phyloP scores from a whole-genome alignment of 768 basidiomycete genomes.

The Collybia nuda region DNA sequence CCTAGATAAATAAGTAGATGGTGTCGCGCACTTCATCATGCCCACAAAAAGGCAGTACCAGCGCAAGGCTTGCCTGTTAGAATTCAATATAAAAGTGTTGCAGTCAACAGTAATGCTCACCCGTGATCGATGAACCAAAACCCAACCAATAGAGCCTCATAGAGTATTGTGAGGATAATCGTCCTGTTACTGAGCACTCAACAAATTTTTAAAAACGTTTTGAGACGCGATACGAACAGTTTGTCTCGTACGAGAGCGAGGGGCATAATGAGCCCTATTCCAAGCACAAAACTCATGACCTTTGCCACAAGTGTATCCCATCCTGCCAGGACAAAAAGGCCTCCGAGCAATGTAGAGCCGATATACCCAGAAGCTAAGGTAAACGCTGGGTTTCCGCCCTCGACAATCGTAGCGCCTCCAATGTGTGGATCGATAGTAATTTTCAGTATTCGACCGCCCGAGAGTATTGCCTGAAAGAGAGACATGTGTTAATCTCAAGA shows the following conservation, averaged over 20 bases:
- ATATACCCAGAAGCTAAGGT: conserved; percentile 81
- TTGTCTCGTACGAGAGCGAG: conserved; percentile 87
- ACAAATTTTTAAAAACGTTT: not conserved
- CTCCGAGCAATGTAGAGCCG: conserved; percentile 81
- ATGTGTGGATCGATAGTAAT: conserved; percentile 84
- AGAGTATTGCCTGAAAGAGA: conserved; percentile 61
- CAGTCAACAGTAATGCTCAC: conserved; percentile 40
- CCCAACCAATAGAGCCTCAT: conserved; percentile 85
- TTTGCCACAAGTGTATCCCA: conserved; percentile 92
- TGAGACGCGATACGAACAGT: conserved; percentile 52
- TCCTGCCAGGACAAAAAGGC: conserved; percentile 78
- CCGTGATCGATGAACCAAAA: conserved; percentile 96
- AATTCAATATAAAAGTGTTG: not conserved
- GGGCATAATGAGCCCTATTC: conserved; percentile 82
- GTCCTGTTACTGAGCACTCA: conserved; percentile 53
- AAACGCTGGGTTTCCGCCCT: conserved; percentile 70
- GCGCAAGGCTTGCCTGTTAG: conserved; percentile 67
- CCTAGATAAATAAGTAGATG: not conserved
- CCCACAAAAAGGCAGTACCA: conserved; percentile 85
- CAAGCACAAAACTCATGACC: conserved; percentile 88
- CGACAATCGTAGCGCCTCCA: conserved; percentile 75
- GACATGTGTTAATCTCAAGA: conserved; percentile 1
- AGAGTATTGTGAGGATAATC: conserved; percentile 76
- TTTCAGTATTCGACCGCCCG: conserved; percentile 75
- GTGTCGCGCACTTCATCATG: conserved; percentile 70